These are phyloP conservation scores for Populus pruinosa DNA, from an alignment of 345 rosid species.

Conservation along the genomic window DNA sequence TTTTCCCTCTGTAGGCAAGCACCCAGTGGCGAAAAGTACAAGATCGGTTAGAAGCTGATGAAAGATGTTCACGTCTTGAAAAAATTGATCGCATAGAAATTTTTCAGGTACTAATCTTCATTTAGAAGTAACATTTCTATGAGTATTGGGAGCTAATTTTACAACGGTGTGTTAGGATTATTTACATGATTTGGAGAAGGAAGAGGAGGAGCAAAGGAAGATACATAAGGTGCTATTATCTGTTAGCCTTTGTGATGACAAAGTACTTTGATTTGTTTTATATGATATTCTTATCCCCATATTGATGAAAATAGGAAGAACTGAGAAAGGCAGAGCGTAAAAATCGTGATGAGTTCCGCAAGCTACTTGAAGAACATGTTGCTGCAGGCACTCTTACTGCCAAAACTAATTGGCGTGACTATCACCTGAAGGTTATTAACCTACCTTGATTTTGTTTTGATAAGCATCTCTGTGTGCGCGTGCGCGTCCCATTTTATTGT, in stretches of 20 bases:
- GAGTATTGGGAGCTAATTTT: slow-evolving; percentile 25
- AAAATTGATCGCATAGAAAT: slow-evolving; percentile 82
- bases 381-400: slow-evolving; percentile 67
- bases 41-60: slow-evolving; percentile 85
- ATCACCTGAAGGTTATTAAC: slow-evolving; percentile 55
- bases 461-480: neutral
- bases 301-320: slow-evolving; percentile 63
- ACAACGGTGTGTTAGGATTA: slow-evolving; percentile 57
- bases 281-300: slow-evolving; percentile 9
- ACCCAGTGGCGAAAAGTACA: slow-evolving; percentile 99
- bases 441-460: neutral
- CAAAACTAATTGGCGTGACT: slow-evolving; percentile 86
- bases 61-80: slow-evolving; percentile 84
- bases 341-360: slow-evolving; percentile 94
- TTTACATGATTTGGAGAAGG: slow-evolving; percentile 73
- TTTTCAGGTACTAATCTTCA: slow-evolving; percentile 62
- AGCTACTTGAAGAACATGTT: slow-evolving; percentile 78
- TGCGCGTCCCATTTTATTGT: neutral
- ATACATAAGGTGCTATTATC: slow-evolving; percentile 65
- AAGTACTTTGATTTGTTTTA: neutral
- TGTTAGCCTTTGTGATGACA: slow-evolving; percentile 2
- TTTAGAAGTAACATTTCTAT: neutral
- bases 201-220: slow-evolving; percentile 90
- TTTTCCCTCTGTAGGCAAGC: slow-evolving; percentile 48
- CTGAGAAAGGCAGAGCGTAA: slow-evolving; percentile 82